Evolutionary conservation across 345 rosid genomes (phyloP), one percentile per base, ranked within the genome.

Genomic region (Erodium maritimum): DNA sequence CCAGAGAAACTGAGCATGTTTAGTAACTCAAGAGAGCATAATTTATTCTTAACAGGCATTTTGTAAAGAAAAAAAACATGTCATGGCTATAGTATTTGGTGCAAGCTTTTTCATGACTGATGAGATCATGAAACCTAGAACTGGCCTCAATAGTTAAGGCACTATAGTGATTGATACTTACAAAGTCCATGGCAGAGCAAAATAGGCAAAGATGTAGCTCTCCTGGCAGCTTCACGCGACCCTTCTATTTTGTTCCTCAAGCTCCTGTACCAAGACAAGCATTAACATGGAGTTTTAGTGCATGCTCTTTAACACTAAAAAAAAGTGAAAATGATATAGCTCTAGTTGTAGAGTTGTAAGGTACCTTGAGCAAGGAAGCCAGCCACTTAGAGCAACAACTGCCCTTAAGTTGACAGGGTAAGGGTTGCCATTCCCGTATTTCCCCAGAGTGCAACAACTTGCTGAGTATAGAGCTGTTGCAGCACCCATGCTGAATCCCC

Each of bases 401-500:
- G 76, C 83, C 72, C 71, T 79, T 63, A 93, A 68, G 81, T 79
- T 83, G 70, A 81, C 55, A 21, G 73, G 73, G 69, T 83, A 89
- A 21, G 77, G 74, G 21, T 71, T 79, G 19, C 95, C 95, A 71
- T 78, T 79, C 61, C 80, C 89, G 68, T 76, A 85, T 73, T 84
- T 79, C 23, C 91, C 84, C 21, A 75, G 69, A 19, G 89, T 77
- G 64, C 62, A 89, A 67, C 88, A 87, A 14, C 82, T 80, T 22
- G 94, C 89, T 17, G 96, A 89, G 77, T 93, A 87, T n/a, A 93
- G 83, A 29, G 99, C 74, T 52, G 78, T 75, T 25, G 99, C 94
- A 55, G 84, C 94, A 63, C 96, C 99, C 94, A 85, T 93, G 51
- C 99, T 89, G 69, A 93, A 89, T 59, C 96, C 96, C 69, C 96